Evolutionary conservation across 352 stramenopile species (phyloP).

Genomic region (Halophytophthora polymorphica): DNA sequence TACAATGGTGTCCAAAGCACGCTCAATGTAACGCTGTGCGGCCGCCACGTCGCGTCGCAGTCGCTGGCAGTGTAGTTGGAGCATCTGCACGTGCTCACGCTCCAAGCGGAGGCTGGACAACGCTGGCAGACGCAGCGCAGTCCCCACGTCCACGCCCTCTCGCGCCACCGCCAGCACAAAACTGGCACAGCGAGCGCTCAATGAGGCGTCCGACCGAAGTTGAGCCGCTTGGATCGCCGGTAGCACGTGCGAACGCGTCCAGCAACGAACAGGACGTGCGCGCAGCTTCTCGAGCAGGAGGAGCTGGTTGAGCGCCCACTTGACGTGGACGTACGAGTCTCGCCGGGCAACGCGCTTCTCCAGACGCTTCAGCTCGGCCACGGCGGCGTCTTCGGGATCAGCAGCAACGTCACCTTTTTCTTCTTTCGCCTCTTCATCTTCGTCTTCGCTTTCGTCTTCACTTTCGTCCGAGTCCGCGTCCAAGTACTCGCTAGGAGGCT

Average conservation of each 20-base stretch:
- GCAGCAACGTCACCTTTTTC: too few relatives aligned
- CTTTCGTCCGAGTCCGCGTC: too few relatives aligned
- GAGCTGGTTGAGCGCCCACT: conserved; percentile 23
- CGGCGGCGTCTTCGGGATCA: too few relatives aligned
- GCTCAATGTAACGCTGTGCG: conserved; percentile 11
- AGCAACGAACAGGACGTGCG: conserved; percentile 12
- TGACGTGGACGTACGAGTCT: conserved; percentile 16
- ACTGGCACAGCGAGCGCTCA: conserved; percentile 5
- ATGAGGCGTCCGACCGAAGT: neutral
- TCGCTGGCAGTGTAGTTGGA: conserved; percentile 18
- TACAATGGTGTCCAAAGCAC: conserved; percentile 10
- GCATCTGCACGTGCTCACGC: conserved; percentile 1
- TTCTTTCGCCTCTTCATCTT: too few relatives aligned
- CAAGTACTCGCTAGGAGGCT: too few relatives aligned
- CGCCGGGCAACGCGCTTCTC: conserved; percentile 1
- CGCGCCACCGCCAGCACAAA: conserved; percentile 13
- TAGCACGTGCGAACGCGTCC: conserved; percentile 1
- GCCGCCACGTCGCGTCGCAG: conserved; percentile 10
- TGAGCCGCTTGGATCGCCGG: neutral
- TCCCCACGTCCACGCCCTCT: conserved; percentile 6
- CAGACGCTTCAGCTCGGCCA: too few relatives aligned
- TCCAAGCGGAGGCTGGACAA: neutral
- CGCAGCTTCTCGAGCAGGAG: conserved; percentile 16
- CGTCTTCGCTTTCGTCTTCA: too few relatives aligned
- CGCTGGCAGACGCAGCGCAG: conserved; percentile 12